Percentiles rank a stretch among this genome's conserved stretches.
Evolutionary conservation across 805 yeast genomes (phyloP).

Genomic region (Ogataea nakhonphanomensis): DNA sequence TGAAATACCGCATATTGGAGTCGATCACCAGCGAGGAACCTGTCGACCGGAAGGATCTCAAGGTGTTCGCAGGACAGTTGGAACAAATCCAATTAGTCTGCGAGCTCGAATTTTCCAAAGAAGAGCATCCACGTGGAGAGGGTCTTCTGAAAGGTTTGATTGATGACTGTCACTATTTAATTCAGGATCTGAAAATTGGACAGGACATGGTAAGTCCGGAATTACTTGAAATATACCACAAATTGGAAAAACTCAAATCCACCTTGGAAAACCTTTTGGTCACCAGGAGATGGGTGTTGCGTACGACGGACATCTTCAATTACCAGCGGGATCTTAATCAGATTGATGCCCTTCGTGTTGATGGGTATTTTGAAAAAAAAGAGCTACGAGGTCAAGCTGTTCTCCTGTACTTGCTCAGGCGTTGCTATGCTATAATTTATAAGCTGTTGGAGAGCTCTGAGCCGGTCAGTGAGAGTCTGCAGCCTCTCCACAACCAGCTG

Average conservation of each 20-base stretch:
- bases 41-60: conserved; percentile 19
- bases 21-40: conserved; percentile 37
- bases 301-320: conserved; percentile 89
- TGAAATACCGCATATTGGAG: conserved; percentile 61
- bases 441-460: conserved; percentile 87
- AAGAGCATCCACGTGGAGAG: conserved; percentile 30
- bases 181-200: conserved; percentile 61
- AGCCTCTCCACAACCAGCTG: conserved; percentile 90
- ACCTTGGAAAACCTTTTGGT: conserved; percentile 79
- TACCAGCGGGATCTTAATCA: conserved; percentile 72
- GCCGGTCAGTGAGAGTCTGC: conserved; percentile 92
- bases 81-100: conserved; percentile 23
- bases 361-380: conserved; percentile 48
- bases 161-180: conserved; percentile 77
- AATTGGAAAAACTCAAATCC: conserved; percentile 61
- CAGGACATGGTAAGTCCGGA: conserved; percentile 44
- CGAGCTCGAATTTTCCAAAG: conserved; percentile 20
- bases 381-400: conserved; percentile 55
- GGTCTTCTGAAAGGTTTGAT: conserved; percentile 66
- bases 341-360: conserved; percentile 69
- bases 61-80: conserved; percentile 17
- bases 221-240: conserved; percentile 58
- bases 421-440: conserved; percentile 89
- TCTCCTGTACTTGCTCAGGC: conserved; percentile 72
- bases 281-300: conserved; percentile 95